These are phyloP conservation scores for Maudiozyma barnettii DNA, from an alignment of 805 yeast species.

Conservation along the genomic window DNA sequence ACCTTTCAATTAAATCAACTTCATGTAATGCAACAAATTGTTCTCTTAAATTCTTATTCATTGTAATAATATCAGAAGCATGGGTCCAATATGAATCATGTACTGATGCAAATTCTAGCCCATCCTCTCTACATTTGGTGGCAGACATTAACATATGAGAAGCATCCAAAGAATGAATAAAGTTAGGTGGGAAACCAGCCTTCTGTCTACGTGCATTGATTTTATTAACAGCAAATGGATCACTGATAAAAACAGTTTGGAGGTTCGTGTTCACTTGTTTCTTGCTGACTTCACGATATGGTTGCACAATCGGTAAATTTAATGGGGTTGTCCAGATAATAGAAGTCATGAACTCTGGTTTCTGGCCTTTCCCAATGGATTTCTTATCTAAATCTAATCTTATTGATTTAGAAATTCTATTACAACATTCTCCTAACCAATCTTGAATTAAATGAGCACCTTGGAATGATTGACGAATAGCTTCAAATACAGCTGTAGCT, in stretches of 20 bases:
- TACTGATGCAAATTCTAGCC: constrained; percentile 80
- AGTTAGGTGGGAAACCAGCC: constrained; percentile 93
- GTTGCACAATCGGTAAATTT: constrained; percentile 94
- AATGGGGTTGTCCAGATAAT: constrained; percentile 98
- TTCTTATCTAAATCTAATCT: constrained; percentile 52
- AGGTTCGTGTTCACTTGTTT: constrained; percentile 69
- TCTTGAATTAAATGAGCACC: constrained; percentile 95
- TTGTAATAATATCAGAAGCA: constrained; percentile 66
- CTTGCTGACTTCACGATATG: constrained; percentile 65
- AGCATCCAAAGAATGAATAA: constrained; percentile 90
- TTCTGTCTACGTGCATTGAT: constrained; percentile 86
- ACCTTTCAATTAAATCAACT: constrained; percentile 57
- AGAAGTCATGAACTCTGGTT: constrained; percentile 64
- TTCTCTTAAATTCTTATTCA: constrained; percentile 65
- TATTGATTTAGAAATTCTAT: constrained; percentile 66
- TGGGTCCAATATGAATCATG: constrained; percentile 99
- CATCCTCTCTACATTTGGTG: constrained; percentile 53
- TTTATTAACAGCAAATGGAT: constrained; percentile 75
- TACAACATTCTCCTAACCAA: constrained; percentile 88
- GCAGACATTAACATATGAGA: constrained; percentile 94
- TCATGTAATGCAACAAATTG: constrained; percentile 73
- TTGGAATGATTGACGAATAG: constrained; percentile 74
- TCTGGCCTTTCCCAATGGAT: constrained; percentile 33
- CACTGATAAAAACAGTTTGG: constrained; percentile 78
- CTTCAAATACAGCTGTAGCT: constrained; percentile 67